Base-by-base conservation (phyloP, 1,284 basidiomycete genomes). In the Porodaedalea pini region DNA sequence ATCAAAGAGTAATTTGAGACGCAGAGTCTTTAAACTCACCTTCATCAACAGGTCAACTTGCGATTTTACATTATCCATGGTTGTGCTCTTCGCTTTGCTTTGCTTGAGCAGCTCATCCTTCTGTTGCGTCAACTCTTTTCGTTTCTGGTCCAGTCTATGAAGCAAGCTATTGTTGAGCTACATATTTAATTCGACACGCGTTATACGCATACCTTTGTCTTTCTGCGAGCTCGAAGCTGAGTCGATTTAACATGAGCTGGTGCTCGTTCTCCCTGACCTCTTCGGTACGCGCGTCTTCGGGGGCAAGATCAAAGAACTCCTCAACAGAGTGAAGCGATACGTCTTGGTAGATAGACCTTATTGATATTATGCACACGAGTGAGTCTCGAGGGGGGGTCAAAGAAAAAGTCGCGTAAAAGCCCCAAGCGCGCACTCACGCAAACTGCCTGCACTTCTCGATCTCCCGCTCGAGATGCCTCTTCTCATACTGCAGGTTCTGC, bases 401-500 rank as follows among this genome's bases (percentile, higher is more conserved):
- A 39, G 27, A 19, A 51, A 11, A 19, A n/a, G n/a, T n/a, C 17
- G 39, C 21, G 39, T 27, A 13, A n/a, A 51, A 31, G 44, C 8
- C 11, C 44, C 13, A 54, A 44, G n/a, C 31, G 29, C 49, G 2
- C 3, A 75, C 87, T 67, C 68, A 92, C 89, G 86, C 88, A 68
- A 92, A 92, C 66, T 91, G 88, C 54, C 86, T 80, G 70, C 89
- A 92, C 69, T 92, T 92, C 66, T 91, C 89, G 31, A 92, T 92
- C 72, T 92, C 89, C 60, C 88, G 78, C 69, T 92, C 89, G 8
- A 92, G 78, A 67, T 92, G 89, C 29, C 90, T 76, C 68, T 89
- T 90, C 70, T 92, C 89, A 63, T 92, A 92, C 52, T 89, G 77
- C 40, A 92, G 73, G 63, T 92, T 92, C 70, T 92, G 89, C 32